Conservation (phyloP, 1,284 basidiomycete species). For the Apiotrichum domesticum region DNA sequence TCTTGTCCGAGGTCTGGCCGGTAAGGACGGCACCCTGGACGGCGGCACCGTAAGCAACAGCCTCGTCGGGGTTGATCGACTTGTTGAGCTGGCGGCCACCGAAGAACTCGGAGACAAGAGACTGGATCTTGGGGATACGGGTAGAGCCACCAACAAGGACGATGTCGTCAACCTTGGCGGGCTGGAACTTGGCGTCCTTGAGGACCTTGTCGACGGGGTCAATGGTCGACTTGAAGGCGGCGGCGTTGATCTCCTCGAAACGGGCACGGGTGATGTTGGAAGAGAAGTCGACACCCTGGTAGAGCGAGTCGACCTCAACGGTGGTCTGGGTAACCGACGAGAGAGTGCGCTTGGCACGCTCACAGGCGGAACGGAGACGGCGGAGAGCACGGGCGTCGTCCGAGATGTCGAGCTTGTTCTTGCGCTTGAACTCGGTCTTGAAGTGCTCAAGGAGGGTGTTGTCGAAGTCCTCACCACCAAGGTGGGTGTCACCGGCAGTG, state of each 20-base stretch:
- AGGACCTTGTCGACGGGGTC: conserved; percentile 98
- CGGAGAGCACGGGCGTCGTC: conserved; percentile 92
- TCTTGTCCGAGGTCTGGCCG: conserved; percentile 93
- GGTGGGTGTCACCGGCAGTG: conserved; percentile 94
- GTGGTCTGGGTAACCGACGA: conserved; percentile 98
- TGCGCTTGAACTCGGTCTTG: conserved; percentile 64
- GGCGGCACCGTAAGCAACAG: conserved; percentile 91
- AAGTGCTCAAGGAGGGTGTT: conserved; percentile 90
- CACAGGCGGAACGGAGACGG: conserved; percentile 92
- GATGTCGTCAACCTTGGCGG: conserved; percentile 97
- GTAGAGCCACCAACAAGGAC: conserved; percentile 99
- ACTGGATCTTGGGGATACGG: conserved; percentile 99
- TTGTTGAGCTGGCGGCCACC: conserved; percentile 97
- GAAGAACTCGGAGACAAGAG: conserved; percentile 96
- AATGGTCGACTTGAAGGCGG: conserved; percentile 90
- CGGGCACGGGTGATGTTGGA: conserved; percentile 96
- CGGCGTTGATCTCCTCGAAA: conserved; percentile 98
- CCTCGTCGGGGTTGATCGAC: conserved; percentile 95
- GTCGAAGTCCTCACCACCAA: conserved; percentile 99
- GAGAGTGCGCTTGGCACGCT: conserved; percentile 98
- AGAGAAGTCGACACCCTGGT: conserved; percentile 83
- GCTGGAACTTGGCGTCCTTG: conserved; percentile 96
- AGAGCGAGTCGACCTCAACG: conserved; percentile 97
- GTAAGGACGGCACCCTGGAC: conserved; percentile 95
- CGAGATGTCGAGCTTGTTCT: conserved; percentile 80